Percentiles rank a stretch among this genome's conserved stretches.
Evolutionary conservation across 306 rosid species (phyloP).

Genomic region (Trichosanthes truncata): DNA sequence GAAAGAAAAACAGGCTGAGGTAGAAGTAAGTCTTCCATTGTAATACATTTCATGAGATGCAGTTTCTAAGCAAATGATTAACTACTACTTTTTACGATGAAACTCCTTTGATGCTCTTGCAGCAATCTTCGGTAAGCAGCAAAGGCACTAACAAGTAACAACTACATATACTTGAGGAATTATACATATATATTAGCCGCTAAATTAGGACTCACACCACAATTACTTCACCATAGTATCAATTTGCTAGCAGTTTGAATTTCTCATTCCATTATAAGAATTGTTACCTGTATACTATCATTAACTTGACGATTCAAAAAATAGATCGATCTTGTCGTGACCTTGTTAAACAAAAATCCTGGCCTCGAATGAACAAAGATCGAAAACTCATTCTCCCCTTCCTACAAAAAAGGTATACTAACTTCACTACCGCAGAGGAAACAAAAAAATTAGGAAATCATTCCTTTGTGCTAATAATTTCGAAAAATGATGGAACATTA

Average conservation of each 20-base stretch:
- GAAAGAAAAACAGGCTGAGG: background rate
- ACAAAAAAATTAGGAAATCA: background rate
- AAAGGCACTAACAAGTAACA: background rate
- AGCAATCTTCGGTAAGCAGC: background rate
- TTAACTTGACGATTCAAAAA: constrained; percentile 93
- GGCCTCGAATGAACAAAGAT: constrained; percentile 89
- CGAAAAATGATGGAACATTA: background rate
- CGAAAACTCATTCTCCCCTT: constrained; percentile 64
- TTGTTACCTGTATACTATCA: constrained; percentile 74
- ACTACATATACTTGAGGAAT: background rate
- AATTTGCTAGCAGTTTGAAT: background rate
- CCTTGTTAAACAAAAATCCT: constrained; percentile 77
- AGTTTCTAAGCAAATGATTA: background rate
- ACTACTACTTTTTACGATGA: background rate
- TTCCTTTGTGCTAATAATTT: background rate
- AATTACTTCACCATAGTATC: background rate
- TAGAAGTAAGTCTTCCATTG: background rate
- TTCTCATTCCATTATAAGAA: background rate
- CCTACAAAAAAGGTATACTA: constrained; percentile 33
- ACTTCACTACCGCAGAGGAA: background rate
- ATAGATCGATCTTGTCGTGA: constrained; percentile 62
- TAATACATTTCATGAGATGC: background rate
- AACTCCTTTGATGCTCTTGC: background rate
- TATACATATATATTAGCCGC: background rate
- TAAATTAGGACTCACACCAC: background rate